Base-by-base conservation (phyloP, 257 asterid genomes). In the Dorcoceras hygrometricum region DNA sequence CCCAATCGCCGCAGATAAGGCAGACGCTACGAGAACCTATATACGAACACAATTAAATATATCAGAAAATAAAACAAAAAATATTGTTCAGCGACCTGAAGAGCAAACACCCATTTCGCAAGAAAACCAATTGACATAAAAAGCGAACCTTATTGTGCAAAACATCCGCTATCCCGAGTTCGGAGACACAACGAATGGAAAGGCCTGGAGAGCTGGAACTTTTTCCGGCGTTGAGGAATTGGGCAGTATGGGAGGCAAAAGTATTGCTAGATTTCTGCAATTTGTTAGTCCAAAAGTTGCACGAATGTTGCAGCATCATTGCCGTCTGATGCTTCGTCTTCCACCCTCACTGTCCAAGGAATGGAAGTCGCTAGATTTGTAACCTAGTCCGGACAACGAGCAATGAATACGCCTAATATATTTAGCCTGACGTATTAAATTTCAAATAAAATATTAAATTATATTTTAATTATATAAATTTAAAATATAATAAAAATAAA, bases 21-120 rank as follows among this genome's bases (percentile, higher is more conserved):
- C 76, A 56, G 96, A 96, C 4, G 95, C 86, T 62, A 92, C 81
- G 71, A 92, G 59, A 80, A 86, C 98, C 98, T 91, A 75, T 18
- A 67, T 39, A 58, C 28, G 22, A 28, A 57, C 31, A 10, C 1
- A 59, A n/a, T n/a, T 59, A 43, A 4, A 61, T 4, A 2, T 36
- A 9, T 23, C 16, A 46, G 29, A 36, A 26, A 4, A 1, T 28
- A n/a, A n/a, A n/a, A n/a, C n/a, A n/a, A n/a, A n/a, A n/a, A 55
- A 24, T 24, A 46, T 32, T 56, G 22, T 67, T 25, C 36, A 11
- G 24, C 5, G 51, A 54, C 48, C 34, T 9, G 10, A 36, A 59
- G 4, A 27, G 36, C 62, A 34, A 65, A 60, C 16, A 5, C 26
- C n/a, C 55, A 22, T 48, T 51, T 59, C 27, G 22, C 6, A n/a